Evolutionary conservation across 441 rosid genomes (phyloP), one percentile per base, ranked within the genome.

Genomic region (Eugenia klotzschiana): DNA sequence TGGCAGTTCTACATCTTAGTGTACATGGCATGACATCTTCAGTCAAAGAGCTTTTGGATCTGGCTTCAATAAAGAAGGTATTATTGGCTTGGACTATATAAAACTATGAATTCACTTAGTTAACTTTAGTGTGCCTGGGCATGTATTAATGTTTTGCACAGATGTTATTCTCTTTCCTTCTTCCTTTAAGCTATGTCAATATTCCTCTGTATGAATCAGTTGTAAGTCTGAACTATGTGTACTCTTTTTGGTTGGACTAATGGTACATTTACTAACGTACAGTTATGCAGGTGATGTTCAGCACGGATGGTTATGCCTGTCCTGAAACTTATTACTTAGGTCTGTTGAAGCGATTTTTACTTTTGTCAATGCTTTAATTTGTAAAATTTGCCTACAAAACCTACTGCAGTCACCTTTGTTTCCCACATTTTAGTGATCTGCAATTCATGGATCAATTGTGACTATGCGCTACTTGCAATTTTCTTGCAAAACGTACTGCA

Each of bases 241-340:
- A 52, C 8, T 15, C 52, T 74, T 22, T 77, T 84, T 84, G 23
- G 64, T 49, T 82, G 69, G 84, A 49, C n/a, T 79, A 33, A 26
- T 11, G 18, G 33, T 51, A 2, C 37, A 43, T 79, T 26, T 79
- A 33, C 43, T 81, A 84, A 84, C n/a, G n/a, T 80, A 85, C 84
- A 46, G 49, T 86, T 60, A 87, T 93, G 87, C 94, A 97, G 99
- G 95, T 97, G 81, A 97, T 97, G 99, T 95, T 95, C 93, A 97
- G 98, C 89, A 95, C 93, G 11, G 99, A 97, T 91, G 99, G 96
- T 27, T 92, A 90, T 92, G 99, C 98, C 40, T 91, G 90, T 89
- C 99, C 98, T 55, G 98, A 97, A 88, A 92, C 97, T 82, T 88
- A 91, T 91, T 97, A 90, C 89, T 87, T 95, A 89, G 99, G 99